These are phyloP conservation scores for Rhodotorula sp. DNA, from an alignment of 1,284 basidiomycete species.

Conservation along the genomic window DNA sequence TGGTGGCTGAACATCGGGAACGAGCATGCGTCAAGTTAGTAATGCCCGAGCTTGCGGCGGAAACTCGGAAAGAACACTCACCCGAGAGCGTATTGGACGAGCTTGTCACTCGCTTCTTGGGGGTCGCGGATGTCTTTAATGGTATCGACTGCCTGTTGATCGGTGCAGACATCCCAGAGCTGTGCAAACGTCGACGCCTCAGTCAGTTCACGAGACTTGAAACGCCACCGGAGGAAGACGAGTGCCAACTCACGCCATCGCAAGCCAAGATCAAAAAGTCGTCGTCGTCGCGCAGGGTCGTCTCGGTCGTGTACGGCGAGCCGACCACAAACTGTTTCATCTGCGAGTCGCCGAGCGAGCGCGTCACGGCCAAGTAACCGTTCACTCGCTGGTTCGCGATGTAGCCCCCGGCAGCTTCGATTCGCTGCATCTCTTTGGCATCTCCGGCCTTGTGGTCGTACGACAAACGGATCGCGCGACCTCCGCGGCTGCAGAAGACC, in stretches of 20 bases:
- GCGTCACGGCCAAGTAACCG: constrained; percentile 77
- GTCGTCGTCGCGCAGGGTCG: constrained; percentile 76
- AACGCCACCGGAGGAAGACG: not conserved
- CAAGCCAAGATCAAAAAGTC: constrained; percentile 90
- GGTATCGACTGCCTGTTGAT: constrained; percentile 88
- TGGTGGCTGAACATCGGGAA: constrained; percentile 17
- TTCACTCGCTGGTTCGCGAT: constrained; percentile 93
- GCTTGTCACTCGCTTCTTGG: constrained; percentile 71
- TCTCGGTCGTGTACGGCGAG: constrained; percentile 96
- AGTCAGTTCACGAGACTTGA: not conserved
- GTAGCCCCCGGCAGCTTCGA: constrained; percentile 96
- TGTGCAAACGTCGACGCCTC: not conserved
- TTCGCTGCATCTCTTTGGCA: constrained; percentile 93
- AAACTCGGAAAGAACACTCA: constrained; percentile 2
- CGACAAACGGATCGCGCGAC: constrained; percentile 86
- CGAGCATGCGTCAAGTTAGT: not conserved
- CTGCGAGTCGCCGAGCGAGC: constrained; percentile 91
- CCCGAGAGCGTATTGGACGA: constrained; percentile 79
- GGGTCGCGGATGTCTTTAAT: constrained; percentile 65
- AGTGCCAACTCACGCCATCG: constrained; percentile 62
- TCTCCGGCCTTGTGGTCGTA: constrained; percentile 99
- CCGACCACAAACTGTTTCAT: constrained; percentile 99
- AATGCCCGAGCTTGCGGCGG: too few relatives aligned
- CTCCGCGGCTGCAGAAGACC: constrained; percentile 72
- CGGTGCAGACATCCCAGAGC: constrained; percentile 92